Percentiles rank a stretch among this genome's conserved stretches.
These are phyloP conservation scores for Lomentospora prolificans DNA, from an alignment of 2,329 filamentous ascomycete species.

Conservation along the genomic window DNA sequence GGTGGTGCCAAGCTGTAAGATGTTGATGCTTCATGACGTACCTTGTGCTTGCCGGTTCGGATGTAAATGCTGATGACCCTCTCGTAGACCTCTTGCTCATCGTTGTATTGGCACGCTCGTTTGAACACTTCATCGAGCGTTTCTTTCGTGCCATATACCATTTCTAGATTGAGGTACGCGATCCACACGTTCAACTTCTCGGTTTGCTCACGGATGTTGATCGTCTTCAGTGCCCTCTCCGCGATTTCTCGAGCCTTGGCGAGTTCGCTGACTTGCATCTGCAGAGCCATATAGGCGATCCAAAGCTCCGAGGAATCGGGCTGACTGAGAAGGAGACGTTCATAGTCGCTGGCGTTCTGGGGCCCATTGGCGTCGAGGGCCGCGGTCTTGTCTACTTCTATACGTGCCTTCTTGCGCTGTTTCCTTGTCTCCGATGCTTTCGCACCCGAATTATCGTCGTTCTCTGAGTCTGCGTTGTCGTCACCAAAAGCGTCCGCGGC, in stretches of 20 bases:
- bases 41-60: constrained; percentile 73
- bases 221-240: constrained; percentile 81
- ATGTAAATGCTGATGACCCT: constrained; percentile 91
- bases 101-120: constrained; percentile 87
- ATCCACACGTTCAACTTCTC: constrained; percentile 97
- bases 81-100: constrained; percentile 81
- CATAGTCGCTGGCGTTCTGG: constrained; percentile 84
- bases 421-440: constrained; percentile 51
- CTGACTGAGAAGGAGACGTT: constrained; percentile 82
- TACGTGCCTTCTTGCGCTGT: constrained; percentile 62
- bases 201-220: constrained; percentile 80
- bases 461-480: constrained; percentile 40
- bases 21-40: constrained; percentile 32
- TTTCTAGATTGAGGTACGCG: constrained; percentile 87
- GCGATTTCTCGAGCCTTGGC: constrained; percentile 81
- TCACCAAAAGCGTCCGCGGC: constrained; percentile 59
- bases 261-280: constrained; percentile 83
- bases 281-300: constrained; percentile 98
- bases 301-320: constrained; percentile 89
- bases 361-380: constrained; percentile 83
- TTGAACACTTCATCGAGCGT: constrained; percentile 79
- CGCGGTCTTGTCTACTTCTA: constrained; percentile 82
- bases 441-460: constrained; percentile 27
- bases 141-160: constrained; percentile 77
- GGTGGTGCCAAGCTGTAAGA: neutral